Conservation (phyloP, 306 rosid genomes). For the Medicago truncatula region MtrunA17r5.0-ANR NC_053046.1:32996001-32996500, state of each 20-base stretch:
- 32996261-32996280: not conserved
- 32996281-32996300: not conserved
- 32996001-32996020: not conserved
- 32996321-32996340: not conserved
- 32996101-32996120: constrained; percentile 44
- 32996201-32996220: constrained; percentile 10
- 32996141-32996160: constrained; percentile 17
- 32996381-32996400: constrained; percentile 2
- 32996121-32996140: constrained; percentile 42
- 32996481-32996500: constrained; percentile 3
- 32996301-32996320: not conserved
- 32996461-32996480: not conserved
- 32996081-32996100: constrained; percentile 38
- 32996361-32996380: not conserved
- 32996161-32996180: constrained; percentile 39
- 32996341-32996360: not conserved
- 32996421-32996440: not conserved
- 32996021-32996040: constrained; percentile 34
- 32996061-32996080: constrained; percentile 41
- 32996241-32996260: not conserved
- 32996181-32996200: constrained; percentile 9
- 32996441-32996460: not conserved
- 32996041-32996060: constrained; percentile 30
- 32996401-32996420: not conserved
- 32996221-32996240: not conserved